phyloP scores from a whole-genome alignment of 257 asterid genomes.

The Craterostigma plantagineum region DNA sequence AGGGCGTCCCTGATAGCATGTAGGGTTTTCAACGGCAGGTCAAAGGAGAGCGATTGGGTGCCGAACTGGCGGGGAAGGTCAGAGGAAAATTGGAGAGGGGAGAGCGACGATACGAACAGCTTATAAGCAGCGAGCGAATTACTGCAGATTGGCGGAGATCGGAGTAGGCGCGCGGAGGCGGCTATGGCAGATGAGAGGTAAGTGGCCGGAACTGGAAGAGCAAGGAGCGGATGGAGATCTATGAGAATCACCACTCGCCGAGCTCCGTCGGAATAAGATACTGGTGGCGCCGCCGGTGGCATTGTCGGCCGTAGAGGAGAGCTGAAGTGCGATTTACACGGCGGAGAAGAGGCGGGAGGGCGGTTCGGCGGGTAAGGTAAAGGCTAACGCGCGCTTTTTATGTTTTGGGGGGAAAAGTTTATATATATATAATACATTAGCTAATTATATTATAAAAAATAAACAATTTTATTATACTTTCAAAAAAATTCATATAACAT shows the following conservation, averaged over 20 bases:
- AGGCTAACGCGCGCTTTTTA: too few relatives aligned
- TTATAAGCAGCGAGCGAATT: slow-evolving; percentile 50
- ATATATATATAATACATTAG: too few relatives aligned
- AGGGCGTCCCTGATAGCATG: slow-evolving; percentile 29
- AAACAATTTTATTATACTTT: too few relatives aligned
- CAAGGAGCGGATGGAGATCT: slow-evolving; percentile 63
- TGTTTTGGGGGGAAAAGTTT: too few relatives aligned
- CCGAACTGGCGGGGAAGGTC: slow-evolving; percentile 22
- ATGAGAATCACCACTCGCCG: slow-evolving; percentile 54
- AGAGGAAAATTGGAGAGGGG: slow-evolving; percentile 42
- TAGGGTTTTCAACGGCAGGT: slow-evolving; percentile 18
- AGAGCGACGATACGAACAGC: slow-evolving; percentile 67
- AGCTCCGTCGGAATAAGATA: slow-evolving; percentile 35
- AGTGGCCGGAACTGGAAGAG: slow-evolving; percentile 24
- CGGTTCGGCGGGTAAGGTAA: too few relatives aligned
- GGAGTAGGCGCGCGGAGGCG: slow-evolving; percentile 45
- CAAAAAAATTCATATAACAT: too few relatives aligned
- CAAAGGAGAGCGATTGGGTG: slow-evolving; percentile 24
- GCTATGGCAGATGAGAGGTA: slow-evolving; percentile 36
- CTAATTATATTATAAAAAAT: too few relatives aligned
- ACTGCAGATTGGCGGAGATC: slow-evolving; percentile 33
- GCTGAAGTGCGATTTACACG: too few relatives aligned
- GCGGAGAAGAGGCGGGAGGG: too few relatives aligned
- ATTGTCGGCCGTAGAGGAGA: slow-evolving; percentile 9
- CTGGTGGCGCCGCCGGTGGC: slow-evolving; percentile 23